These are phyloP conservation scores for Russula sp. DNA, from an alignment of 768 basidiomycete genomes.

Conservation along the genomic window DNA sequence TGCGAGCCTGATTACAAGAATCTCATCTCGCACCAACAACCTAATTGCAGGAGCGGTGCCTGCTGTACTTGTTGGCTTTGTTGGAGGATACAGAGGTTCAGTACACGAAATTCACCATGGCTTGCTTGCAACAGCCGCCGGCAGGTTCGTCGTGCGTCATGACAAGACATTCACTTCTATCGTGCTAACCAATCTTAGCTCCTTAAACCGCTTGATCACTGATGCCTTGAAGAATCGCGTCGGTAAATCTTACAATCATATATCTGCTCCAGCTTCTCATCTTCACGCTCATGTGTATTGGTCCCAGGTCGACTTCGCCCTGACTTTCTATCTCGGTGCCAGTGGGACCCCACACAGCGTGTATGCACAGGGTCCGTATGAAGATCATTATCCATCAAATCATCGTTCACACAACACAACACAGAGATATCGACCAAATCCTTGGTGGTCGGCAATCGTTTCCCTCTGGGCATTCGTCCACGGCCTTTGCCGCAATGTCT, in stretches of 20 bases:
- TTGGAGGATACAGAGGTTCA: conserved; percentile 38
- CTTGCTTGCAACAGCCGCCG: conserved; percentile 40
- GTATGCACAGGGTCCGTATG: conserved; percentile 47
- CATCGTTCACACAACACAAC: background rate
- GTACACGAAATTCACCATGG: conserved; percentile 52
- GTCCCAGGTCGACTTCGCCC: conserved; percentile 45
- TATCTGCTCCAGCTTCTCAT: background rate
- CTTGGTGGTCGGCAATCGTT: conserved; percentile 53
- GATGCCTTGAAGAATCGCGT: conserved; percentile 49
- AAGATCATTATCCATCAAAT: background rate
- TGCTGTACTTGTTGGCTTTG: conserved; percentile 30
- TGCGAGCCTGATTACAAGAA: conserved; percentile 30
- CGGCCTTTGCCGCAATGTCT: conserved; percentile 58
- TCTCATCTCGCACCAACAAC: conserved; percentile 41
- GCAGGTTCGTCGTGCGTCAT: conserved; percentile 26
- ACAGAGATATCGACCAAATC: conserved; percentile 32
- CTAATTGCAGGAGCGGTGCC: conserved; percentile 43
- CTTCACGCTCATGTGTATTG: background rate
- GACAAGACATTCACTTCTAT: background rate
- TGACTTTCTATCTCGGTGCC: conserved; percentile 59
- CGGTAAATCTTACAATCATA: conserved; percentile 32
- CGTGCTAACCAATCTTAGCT: conserved; percentile 28
- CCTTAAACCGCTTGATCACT: conserved; percentile 42
- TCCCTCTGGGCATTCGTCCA: conserved; percentile 63
- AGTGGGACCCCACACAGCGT: conserved; percentile 43